A percentile compares a stretch with the other conserved stretches of the same genome.
Conservation (phyloP, 306 rosid genomes). For the Cicer pinnatifidum region DNA sequence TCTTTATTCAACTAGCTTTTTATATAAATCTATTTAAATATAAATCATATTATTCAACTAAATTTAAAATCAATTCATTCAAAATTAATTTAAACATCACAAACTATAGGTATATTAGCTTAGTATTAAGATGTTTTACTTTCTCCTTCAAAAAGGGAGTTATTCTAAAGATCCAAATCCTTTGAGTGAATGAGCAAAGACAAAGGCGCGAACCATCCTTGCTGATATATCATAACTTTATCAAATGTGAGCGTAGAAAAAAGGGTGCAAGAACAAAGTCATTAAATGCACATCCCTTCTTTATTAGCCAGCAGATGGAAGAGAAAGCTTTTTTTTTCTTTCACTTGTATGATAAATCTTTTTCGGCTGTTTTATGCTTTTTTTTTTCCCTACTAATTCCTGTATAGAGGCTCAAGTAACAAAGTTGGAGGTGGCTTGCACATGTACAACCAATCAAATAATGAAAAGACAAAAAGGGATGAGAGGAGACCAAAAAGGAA, state of each 20-base stretch:
- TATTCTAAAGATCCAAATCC: background rate
- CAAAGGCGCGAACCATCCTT: conserved; percentile 29
- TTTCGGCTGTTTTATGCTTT: background rate
- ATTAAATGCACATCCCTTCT: conserved; percentile 21
- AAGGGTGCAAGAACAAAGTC: conserved; percentile 6
- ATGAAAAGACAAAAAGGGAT: background rate
- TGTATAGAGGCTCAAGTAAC: background rate
- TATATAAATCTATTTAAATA: no score
- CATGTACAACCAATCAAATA: conserved; percentile 32
- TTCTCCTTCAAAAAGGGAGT: no score
- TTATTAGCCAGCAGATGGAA: background rate
- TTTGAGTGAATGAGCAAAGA: conserved; percentile 16
- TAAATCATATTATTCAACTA: no score
- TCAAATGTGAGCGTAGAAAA: background rate
- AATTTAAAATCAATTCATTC: background rate
- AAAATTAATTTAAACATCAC: background rate
- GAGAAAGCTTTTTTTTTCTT: background rate
- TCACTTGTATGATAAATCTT: conserved; percentile 21
- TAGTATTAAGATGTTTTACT: background rate
- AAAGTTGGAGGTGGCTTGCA: background rate
- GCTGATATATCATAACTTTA: background rate
- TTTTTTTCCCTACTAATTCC: conserved; percentile 4
- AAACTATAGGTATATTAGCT: background rate
- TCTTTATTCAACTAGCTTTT: no score
- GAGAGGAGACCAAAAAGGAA: background rate